Evolutionary conservation across 257 asterid genomes (phyloP).

Genomic region (Ophiorrhiza pumila): DNA sequence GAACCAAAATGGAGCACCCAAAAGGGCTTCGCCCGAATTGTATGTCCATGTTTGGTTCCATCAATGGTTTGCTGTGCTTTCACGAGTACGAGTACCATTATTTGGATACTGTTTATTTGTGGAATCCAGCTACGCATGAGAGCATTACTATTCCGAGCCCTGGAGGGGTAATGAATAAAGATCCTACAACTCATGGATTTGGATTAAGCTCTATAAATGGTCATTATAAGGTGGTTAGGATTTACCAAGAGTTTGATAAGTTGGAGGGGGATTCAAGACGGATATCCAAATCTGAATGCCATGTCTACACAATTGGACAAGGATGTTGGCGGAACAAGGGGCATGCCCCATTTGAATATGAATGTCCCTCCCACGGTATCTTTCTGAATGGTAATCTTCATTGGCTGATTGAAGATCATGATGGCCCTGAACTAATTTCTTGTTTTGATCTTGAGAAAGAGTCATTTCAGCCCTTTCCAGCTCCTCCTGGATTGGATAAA

Average conservation of each 20-base stretch:
- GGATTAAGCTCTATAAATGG: no score
- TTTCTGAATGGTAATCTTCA: no score
- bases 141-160: slow-evolving; percentile 22
- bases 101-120: slow-evolving; percentile 9
- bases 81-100: background rate
- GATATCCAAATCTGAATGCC: slow-evolving; percentile 24
- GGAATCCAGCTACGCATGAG: slow-evolving; percentile 36
- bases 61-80: slow-evolving; percentile 17
- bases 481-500: slow-evolving; percentile 20
- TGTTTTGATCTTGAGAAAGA: no score
- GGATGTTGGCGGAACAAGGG: slow-evolving; percentile 31
- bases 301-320: slow-evolving; percentile 42
- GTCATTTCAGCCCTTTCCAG: slow-evolving; percentile 33
- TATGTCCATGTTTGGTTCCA: slow-evolving; percentile 20
- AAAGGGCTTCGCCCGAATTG: background rate
- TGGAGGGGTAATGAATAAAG: background rate
- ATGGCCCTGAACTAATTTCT: no score
- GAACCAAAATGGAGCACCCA: background rate
- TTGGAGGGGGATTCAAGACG: background rate
- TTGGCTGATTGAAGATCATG: no score
- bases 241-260: slow-evolving; percentile 31
- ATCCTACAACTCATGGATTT: slow-evolving; percentile 31
- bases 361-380: no score
- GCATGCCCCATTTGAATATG: no score
- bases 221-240: slow-evolving; percentile 44